Evolutionary conservation across 1,139 yeast genomes (phyloP).

Genomic region (Kluyveromyces sp.): DNA sequence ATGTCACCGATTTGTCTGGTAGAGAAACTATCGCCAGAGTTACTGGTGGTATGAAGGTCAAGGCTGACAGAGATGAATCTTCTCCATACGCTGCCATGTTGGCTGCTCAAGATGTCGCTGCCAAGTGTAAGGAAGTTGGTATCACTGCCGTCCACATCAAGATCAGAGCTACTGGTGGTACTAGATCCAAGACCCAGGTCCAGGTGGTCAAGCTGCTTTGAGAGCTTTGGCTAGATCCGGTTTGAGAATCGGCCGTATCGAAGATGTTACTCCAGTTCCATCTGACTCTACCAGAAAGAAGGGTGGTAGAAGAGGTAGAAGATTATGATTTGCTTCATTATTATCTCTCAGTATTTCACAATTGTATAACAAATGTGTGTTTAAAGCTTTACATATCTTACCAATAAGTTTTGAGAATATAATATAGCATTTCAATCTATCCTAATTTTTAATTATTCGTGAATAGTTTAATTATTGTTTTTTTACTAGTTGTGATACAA

Average conservation of each 20-base stretch:
- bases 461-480: no score
- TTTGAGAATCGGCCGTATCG: slow-evolving; percentile 99
- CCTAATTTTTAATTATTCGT: neutral
- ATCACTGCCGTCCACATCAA: slow-evolving; percentile 99
- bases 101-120: slow-evolving; percentile 99
- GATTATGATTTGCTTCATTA: slow-evolving; percentile 56
- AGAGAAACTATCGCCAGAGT: slow-evolving; percentile 99
- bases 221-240: slow-evolving; percentile 99
- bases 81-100: slow-evolving; percentile 99
- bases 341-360: neutral
- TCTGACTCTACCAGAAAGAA: slow-evolving; percentile 99
- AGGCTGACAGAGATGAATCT: slow-evolving; percentile 99
- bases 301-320: slow-evolving; percentile 99
- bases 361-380: neutral
- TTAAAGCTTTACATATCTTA: neutral
- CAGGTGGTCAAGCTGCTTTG: slow-evolving; percentile 99
- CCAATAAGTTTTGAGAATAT: neutral
- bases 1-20: slow-evolving; percentile 98
- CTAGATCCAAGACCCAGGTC: slow-evolving; percentile 99
- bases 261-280: slow-evolving; percentile 99
- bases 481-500: no score
- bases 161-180: slow-evolving; percentile 99
- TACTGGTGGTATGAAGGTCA: slow-evolving; percentile 99
- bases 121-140: slow-evolving; percentile 98
- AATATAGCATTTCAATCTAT: neutral